Evolutionary conservation across 2,329 filamentous ascomycete genomes (phyloP), one percentile per base, ranked within the genome.

Genomic region (Keithomyces neogunnii): DNA sequence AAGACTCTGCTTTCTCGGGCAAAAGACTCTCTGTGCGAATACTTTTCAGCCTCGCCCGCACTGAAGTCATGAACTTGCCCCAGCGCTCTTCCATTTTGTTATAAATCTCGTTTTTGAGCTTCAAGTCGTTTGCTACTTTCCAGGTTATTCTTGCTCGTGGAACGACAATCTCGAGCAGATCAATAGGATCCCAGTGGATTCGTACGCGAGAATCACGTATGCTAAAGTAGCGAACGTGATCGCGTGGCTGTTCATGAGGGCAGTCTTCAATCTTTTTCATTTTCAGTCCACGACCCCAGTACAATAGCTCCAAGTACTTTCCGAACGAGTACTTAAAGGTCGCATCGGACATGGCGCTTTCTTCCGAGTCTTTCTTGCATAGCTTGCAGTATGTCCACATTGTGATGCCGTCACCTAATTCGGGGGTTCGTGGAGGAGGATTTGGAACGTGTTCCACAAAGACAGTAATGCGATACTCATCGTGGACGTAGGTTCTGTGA

Each of bases 301-400:
- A 97, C 2, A 91, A 90, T 19, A 99, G 75, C 68, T 99, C 93
- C n/a, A 99, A 76, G 62, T 97, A 99, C 68, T 99, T 99, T 9
- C 89, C 93, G 62, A 99, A 95, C 0, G 93, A 99, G 66, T 99
- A 99, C 66, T 95, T 96, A 88, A 90, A 99, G 0, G 91, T 95
- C 60, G 84, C 90, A 51, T 90, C 84, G 1, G 92, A 96, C 89
- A 99, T 96, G 33, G 86, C 84, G 58, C 88, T 87, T 46, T 91
- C 84, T 39, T 89, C 88, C 0, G 92, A 95, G 64, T 97, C 91
- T 58, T 89, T 89, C 49, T 88, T 85, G 67, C 95, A 99, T 32
- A 88, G 77, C 61, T 95, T 93, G 73, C 93, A 99, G 60, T 86
- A 89, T 58, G 89, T 97, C 95, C 95, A 99, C 89, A 99, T 96